Evolutionary conservation across 116 monocot genomes (phyloP), one percentile per base, ranked within the genome.

Genomic region (Cymodocea nodosa): DNA sequence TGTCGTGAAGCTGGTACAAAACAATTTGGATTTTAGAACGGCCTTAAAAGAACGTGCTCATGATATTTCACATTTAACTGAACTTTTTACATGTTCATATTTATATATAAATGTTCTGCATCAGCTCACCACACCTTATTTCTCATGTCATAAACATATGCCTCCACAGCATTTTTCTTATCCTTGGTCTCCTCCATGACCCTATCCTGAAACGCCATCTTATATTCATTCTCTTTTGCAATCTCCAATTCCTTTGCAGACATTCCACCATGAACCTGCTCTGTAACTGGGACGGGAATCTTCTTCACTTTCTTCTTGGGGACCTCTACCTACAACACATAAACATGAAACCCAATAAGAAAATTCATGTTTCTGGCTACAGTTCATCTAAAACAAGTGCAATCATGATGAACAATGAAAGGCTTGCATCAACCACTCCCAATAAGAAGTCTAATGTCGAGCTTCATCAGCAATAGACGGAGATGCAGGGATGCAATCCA

Each of bases 151-250:
- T 93, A 93, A 24, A 93, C 86, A 76, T 93, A 93, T 5, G 93
- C 81, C 74, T 93, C 93, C 20, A 93, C 89, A 20, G 93, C 89
- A 80, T 93, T 93, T 72, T 93, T 93, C 59, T 75, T 93, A 49
- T 93, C 89, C 56, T 93, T 93, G 4, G 93, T 93, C 65, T 93
- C 93, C 71, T 93, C 93, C 85, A 93, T 86, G 10, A 89, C 86
- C 71, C 84, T 74, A 57, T 93, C 93, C 74, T 93, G 89, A 51
- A 93, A 75, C 22, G 93, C 93, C 93, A 93, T 89, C 52, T 89
- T 83, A 77, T 80, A 82, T 67, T 93, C 93, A 49, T 80, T 75
- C 73, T 93, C 93, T 6, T 76, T 71, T 56, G 86, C 86, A 66
- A 78, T 89, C 68, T 86, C 83, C 74, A 93, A 51, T 63, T 86